Evolutionary conservation across 2,329 filamentous ascomycete genomes (phyloP), one percentile per base, ranked within the genome.

Genomic region (Microdochium trichocladiopsis): DNA sequence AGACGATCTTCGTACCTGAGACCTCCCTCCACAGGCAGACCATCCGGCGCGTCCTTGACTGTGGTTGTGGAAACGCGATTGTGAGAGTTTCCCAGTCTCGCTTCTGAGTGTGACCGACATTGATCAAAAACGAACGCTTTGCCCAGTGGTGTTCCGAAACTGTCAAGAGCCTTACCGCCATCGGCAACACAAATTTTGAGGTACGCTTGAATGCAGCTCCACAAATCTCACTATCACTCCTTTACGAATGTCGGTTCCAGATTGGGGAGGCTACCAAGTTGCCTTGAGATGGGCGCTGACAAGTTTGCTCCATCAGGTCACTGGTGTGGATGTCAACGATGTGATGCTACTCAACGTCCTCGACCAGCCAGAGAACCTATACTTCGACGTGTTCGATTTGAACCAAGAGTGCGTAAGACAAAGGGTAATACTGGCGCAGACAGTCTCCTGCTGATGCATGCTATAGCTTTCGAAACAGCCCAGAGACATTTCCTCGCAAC

Each of bases 311-410:
- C 4, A 5, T 16, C 23, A 90, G 86, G 84, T 90, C 10, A 74
- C 86, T 57, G 87, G 83, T 10, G 76, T 90, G 61, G 87, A 91
- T 63, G 81, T 90, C 56, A 85, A 83, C 60, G 85, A 86, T 24
- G 81, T 86, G 60, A 83, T 86, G 76, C 78, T 79, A 54, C 84
- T 84, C 37, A 82, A 86, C 23, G 23, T 22, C 18, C 8, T 9
- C 49, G 79, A 83, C 58, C 62, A 74, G 5, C 83, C 87, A 18
- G 72, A 77, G 4, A 90, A 90, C 61, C 68, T 91, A 52, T 83
- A 85, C 61, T 73, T 90, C 51, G 84, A 90, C 66, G 77, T 89
- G 51, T 87, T 89, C 60, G 84, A 90, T 61, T 69, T 90, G 43
- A 90, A 90, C 62, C 75, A 77, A 60, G 73, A 76, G 82, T 80